phyloP scores from a whole-genome alignment of 2,329 filamentous ascomycete genomes.

The Fusarium redolens region DNA sequence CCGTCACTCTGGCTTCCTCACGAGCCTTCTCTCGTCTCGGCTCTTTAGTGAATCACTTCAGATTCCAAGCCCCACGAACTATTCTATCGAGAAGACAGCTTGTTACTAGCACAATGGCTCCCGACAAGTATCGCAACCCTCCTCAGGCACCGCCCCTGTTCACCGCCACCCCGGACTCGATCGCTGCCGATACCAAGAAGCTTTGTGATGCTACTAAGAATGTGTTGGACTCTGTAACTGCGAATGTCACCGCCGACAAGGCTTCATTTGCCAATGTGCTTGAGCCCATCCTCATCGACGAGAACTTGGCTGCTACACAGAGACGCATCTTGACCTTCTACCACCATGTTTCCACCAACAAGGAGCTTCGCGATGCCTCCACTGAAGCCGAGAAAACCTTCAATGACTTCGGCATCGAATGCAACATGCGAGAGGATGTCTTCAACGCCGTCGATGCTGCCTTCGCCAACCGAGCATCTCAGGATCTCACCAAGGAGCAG shows the following conservation, averaged over 20 bases:
- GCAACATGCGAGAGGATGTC: constrained; percentile 83
- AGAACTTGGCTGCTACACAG: constrained; percentile 71
- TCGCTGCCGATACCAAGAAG: constrained; percentile 74
- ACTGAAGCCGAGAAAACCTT: constrained; percentile 80
- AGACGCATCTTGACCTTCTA: constrained; percentile 81
- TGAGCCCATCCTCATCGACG: constrained; percentile 77
- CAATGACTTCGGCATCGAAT: constrained; percentile 82
- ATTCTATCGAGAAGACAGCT: constrained; percentile 49
- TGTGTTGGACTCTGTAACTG: constrained; percentile 75
- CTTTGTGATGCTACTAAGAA: constrained; percentile 72
- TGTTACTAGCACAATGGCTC: constrained; percentile 71
- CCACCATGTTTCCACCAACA: constrained; percentile 78
- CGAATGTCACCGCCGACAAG: constrained; percentile 64
- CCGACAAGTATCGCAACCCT: constrained; percentile 75
- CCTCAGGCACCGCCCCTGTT: constrained; percentile 84
- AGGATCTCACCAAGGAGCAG: constrained; percentile 74
- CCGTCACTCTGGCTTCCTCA: constrained; percentile 75
- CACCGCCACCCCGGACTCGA: constrained; percentile 76
- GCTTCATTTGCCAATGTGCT: constrained; percentile 67
- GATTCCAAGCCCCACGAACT: constrained; percentile 50
- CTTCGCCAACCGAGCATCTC: constrained; percentile 63
- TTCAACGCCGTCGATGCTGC: constrained; percentile 74
- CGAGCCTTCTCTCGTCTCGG: constrained; percentile 69
- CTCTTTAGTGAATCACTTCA: constrained; percentile 67
- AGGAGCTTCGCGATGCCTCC: constrained; percentile 77